A percentile compares a stretch with the other conserved stretches of the same genome.
phyloP scores from a whole-genome alignment of 495 filamentous ascomycete genomes.

The Podospora didyma region DNA sequence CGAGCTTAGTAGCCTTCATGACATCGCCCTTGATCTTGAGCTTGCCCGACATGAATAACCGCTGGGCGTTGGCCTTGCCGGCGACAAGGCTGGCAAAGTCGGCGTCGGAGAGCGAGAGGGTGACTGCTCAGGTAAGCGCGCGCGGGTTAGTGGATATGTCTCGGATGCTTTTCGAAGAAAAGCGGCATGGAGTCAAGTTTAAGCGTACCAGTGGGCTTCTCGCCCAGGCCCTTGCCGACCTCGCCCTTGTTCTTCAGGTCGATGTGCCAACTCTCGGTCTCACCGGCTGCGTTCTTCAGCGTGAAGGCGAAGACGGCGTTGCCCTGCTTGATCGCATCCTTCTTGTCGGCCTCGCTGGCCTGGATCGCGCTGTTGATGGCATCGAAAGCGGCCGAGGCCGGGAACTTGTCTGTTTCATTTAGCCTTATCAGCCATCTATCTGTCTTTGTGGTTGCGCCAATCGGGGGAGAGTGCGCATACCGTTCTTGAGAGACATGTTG shows the following conservation, averaged over 20 bases:
- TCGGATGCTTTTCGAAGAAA: too few species aligned
- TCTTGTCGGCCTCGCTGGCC: conserved; percentile 65
- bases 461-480: conserved; percentile 38
- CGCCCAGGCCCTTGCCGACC: conserved; percentile 71
- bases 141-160: background rate
- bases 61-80: conserved; percentile 92
- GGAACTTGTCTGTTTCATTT: conserved; percentile 71
- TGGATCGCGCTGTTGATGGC: conserved; percentile 72
- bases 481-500: conserved; percentile 80
- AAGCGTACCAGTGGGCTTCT: conserved; percentile 77
- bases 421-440: conserved; percentile 8
- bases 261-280: conserved; percentile 85
- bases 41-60: conserved; percentile 93
- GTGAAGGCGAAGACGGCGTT: conserved; percentile 88
- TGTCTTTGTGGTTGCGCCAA: background rate
- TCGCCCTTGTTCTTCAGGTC: conserved; percentile 87
- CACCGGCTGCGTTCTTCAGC: conserved; percentile 78
- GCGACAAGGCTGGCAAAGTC: conserved; percentile 79
- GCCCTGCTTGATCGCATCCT: conserved; percentile 82
- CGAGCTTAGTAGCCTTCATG: conserved; percentile 98
- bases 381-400: conserved; percentile 89
- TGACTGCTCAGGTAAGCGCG: conserved; percentile 53
- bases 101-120: conserved; percentile 74
- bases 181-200: too few species aligned
- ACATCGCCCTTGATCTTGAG: conserved; percentile 97